Conservation (phyloP, 108 stramenopile genomes). For the Nannochloropsis salina region DNA sequence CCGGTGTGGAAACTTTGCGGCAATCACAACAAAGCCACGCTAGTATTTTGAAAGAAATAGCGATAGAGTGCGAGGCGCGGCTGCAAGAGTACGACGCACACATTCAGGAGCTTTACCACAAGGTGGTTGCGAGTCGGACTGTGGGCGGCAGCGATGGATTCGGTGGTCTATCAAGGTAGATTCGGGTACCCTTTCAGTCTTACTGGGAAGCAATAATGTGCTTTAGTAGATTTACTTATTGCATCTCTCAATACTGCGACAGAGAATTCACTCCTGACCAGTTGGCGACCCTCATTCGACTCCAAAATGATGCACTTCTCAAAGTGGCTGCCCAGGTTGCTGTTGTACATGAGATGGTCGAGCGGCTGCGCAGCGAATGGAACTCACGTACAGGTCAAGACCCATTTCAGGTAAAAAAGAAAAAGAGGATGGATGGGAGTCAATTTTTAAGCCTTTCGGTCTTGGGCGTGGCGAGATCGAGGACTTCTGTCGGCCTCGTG, state of each 20-base stretch:
- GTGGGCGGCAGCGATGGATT: not conserved
- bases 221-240: too few relatives aligned
- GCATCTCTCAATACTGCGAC: not conserved
- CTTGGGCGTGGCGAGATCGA: too few relatives aligned
- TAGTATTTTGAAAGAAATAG: not conserved
- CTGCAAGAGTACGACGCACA: not conserved
- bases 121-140: not conserved
- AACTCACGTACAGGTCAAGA: slow-evolving; percentile 13
- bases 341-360: not conserved
- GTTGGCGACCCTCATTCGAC: slow-evolving; percentile 14
- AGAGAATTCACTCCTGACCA: not conserved
- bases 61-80: not conserved
- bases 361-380: not conserved
- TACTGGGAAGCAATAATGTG: too few relatives aligned
- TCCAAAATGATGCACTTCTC: not conserved
- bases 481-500: too few relatives aligned
- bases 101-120: slow-evolving; percentile 15
- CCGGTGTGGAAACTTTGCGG: not conserved
- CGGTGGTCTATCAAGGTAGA: not conserved
- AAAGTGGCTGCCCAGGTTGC: not conserved
- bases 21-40: not conserved
- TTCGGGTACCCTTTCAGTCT: too few relatives aligned
- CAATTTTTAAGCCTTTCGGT: too few relatives aligned
- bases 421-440: too few relatives aligned
- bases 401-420: not conserved